Conservation (phyloP, 495 filamentous ascomycete genomes). For the Aspergillus campestris region DNA sequence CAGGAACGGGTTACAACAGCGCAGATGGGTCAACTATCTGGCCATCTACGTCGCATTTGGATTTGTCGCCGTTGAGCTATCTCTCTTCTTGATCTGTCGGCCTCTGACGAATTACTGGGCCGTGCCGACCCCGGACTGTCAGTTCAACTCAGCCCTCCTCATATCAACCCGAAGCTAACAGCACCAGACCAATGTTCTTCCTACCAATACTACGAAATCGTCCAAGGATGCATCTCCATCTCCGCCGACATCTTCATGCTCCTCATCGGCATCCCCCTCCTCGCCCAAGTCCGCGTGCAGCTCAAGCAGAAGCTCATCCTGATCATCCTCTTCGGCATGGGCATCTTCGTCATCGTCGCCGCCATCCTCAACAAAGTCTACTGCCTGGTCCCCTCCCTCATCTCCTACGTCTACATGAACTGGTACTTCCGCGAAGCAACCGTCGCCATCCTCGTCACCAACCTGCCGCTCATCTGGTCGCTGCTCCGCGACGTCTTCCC, state of each 20-base stretch:
- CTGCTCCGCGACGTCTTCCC: constrained; percentile 53
- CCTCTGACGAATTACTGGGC: constrained; percentile 57
- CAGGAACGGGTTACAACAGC: constrained; percentile 31
- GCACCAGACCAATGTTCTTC: constrained; percentile 38
- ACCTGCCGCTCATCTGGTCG: constrained; percentile 58
- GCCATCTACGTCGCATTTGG: constrained; percentile 48
- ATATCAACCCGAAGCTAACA: constrained; percentile 3
- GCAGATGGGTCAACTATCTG: constrained; percentile 35
- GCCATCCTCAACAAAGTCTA: constrained; percentile 60
- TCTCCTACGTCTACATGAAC: constrained; percentile 51
- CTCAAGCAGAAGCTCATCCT: constrained; percentile 50
- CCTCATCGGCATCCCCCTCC: constrained; percentile 52
- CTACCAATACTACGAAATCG: constrained; percentile 45
- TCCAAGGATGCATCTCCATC: constrained; percentile 50
- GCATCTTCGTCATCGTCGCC: constrained; percentile 59
- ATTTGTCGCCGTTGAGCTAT: constrained; percentile 51
- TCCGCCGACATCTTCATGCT: constrained; percentile 60
- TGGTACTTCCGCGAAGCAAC: constrained; percentile 67
- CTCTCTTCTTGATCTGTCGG: constrained; percentile 57
- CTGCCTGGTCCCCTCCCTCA: constrained; percentile 45
- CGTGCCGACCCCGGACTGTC: constrained; percentile 33
- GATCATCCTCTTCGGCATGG: constrained; percentile 44
- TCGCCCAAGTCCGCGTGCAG: constrained; percentile 49
- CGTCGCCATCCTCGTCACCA: constrained; percentile 56
- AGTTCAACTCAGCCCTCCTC: not conserved